Evolutionary conservation across 352 stramenopile genomes (phyloP), one percentile per base, ranked within the genome.

Genomic region (Phytophthora brassicae): DNA sequence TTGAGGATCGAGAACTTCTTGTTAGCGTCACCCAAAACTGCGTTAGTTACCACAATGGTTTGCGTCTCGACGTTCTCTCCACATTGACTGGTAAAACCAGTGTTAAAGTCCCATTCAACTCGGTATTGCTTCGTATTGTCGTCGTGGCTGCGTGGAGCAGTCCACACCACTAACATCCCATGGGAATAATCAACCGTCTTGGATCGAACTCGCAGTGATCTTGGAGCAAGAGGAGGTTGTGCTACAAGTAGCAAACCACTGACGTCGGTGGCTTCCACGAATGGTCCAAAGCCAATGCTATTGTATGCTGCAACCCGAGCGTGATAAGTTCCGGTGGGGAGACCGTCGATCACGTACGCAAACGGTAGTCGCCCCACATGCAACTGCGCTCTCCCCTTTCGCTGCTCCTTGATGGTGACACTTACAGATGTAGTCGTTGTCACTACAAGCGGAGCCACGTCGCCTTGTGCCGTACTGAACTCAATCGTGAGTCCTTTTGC

Each of bases 241-340:
- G 64, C 33, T 2, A 80, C 58, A 9, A 84, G 72, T 6, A 80
- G 56, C 19, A 80, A 56, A 11, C 69, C 68, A 16, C 56, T 60
- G 0, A 64, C 29, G 1, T 80, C 66, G 22, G 75, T 68, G 16
- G 68, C 80, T 28, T 77, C 72, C 3, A 66, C 68, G 49, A 94
- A 95, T 0, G 74, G 41, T 0, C 95, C 93, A 56, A 96, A 99
- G 14, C 97, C 96, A 13, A 97, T 68, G 23, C 79, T 92, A 70
- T 98, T 99, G 79, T 98, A 98, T 16, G 96, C 94, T 8, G 92
- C 89, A 8, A 99, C 83, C 19, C 95, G 90, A 3, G 87, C 88
- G 29, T 82, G 92, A 61, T 99, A 98, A 4, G 63, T 64, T n/a
- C 87, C 79, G 4, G 84, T 74, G 17, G 77, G 60, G 6, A 99